Conservation (phyloP, 306 rosid species). For the Pterocarpus santalinus region DNA sequence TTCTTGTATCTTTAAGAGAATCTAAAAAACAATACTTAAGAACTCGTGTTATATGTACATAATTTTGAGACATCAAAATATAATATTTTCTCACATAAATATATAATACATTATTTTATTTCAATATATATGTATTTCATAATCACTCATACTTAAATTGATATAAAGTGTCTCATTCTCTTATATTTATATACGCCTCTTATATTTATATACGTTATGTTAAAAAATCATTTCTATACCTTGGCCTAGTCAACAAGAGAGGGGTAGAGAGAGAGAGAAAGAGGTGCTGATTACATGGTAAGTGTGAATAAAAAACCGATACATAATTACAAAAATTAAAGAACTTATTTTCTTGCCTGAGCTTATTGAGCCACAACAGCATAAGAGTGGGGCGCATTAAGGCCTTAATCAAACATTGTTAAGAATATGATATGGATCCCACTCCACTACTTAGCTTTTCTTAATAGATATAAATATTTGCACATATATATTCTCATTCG, state of each 20-base stretch:
- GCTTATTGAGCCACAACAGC: constrained; percentile 8
- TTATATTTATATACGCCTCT: no score
- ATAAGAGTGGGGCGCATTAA: constrained; percentile 31
- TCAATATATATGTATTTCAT: no score
- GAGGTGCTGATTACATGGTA: background rate
- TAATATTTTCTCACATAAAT: no score
- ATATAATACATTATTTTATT: no score
- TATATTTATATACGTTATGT: no score
- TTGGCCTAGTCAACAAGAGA: background rate
- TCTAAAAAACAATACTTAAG: background rate
- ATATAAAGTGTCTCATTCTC: no score
- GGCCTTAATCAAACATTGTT: constrained; percentile 13
- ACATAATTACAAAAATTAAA: background rate
- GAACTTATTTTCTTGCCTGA: constrained; percentile 14
- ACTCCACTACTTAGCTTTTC: constrained; percentile 26
- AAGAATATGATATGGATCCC: constrained; percentile 34
- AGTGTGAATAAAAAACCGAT: constrained; percentile 4
- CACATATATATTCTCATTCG: constrained; percentile 27
- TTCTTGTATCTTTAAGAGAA: background rate
- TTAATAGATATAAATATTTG: constrained; percentile 4
- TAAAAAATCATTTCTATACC: background rate
- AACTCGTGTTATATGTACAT: no score
- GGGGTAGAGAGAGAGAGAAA: background rate
- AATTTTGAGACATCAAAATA: no score
- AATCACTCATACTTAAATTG: no score